Percentiles rank a stretch among this genome's conserved stretches.
These are phyloP conservation scores for Entomortierella beljakovae DNA, from an alignment of 192 early-diverging fungal genomes.

Conservation along the genomic window DNA sequence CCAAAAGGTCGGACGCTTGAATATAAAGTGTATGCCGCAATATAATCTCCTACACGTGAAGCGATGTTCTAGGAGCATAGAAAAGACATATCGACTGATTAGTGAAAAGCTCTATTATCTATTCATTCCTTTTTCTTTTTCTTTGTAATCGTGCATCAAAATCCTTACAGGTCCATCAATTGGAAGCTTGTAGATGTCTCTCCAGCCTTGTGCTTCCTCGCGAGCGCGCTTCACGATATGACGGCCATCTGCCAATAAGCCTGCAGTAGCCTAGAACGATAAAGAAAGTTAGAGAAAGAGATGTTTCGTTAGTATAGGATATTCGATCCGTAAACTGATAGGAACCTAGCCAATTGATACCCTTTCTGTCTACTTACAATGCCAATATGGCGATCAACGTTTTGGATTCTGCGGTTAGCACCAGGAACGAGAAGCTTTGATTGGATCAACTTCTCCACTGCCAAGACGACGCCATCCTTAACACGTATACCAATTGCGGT, in stretches of 20 bases:
- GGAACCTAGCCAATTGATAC: no score
- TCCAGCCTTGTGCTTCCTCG: slow-evolving; percentile 92
- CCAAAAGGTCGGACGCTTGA: slow-evolving; percentile 97
- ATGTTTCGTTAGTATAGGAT: no score
- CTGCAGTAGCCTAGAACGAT: slow-evolving; percentile 80
- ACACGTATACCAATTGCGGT: slow-evolving; percentile 95
- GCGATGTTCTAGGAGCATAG: slow-evolving; percentile 76
- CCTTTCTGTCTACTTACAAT: no score
- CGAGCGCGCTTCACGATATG: slow-evolving; percentile 91
- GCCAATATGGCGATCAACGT: slow-evolving; percentile 92
- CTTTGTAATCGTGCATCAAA: neutral
- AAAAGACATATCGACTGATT: neutral
- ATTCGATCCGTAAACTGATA: no score
- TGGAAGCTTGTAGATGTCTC: slow-evolving; percentile 82
- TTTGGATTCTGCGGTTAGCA: slow-evolving; percentile 93
- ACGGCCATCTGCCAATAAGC: slow-evolving; percentile 91
- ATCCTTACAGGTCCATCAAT: slow-evolving; percentile 83
- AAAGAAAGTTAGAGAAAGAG: neutral
- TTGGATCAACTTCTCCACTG: slow-evolving; percentile 94
- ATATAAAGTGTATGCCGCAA: slow-evolving; percentile 97
- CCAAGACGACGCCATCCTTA: slow-evolving; percentile 96
- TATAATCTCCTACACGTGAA: slow-evolving; percentile 91
- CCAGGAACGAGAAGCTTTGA: slow-evolving; percentile 94
- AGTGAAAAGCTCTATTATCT: neutral
- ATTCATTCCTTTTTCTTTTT: neutral